Conservation (phyloP, 352 stramenopile species). For the Globisporangium splendens region DNA sequence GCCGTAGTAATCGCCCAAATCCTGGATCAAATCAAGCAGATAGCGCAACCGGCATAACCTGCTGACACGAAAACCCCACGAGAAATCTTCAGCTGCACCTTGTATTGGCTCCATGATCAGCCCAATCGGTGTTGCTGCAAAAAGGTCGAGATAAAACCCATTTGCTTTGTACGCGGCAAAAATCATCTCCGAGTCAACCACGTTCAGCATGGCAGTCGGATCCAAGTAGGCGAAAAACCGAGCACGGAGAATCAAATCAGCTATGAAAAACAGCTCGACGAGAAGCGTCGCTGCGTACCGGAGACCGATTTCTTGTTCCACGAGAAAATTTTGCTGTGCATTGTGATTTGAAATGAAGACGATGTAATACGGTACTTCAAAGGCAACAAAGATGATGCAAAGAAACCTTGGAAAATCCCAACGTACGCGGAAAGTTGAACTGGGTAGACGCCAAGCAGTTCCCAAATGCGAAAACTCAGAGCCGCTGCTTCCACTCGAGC, state of each 20-base stretch:
- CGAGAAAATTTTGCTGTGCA: constrained; percentile 40
- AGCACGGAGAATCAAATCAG: constrained; percentile 42
- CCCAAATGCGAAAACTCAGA: constrained; percentile 7
- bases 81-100: constrained; percentile 22
- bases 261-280: constrained; percentile 50
- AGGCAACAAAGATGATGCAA: constrained; percentile 43
- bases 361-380: constrained; percentile 71
- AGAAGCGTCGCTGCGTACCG: constrained; percentile 34
- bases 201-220: constrained; percentile 48
- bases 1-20: constrained; percentile 52
- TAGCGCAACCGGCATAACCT: constrained; percentile 48
- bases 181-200: constrained; percentile 53
- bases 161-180: constrained; percentile 53
- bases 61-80: constrained; percentile 40
- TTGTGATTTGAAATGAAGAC: constrained; percentile 58
- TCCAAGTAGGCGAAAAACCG: constrained; percentile 60
- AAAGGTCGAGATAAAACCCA: constrained; percentile 53
- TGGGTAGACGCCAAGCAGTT: constrained; percentile 37
- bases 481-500: constrained; percentile 6
- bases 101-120: constrained; percentile 42
- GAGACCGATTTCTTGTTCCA: constrained; percentile 22
- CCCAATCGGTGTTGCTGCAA: constrained; percentile 42
- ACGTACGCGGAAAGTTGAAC: constrained; percentile 43
- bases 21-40: constrained; percentile 33
- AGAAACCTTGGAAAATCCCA: constrained; percentile 52